Percentiles rank a stretch among this genome's conserved stretches.
phyloP scores from a whole-genome alignment of 768 basidiomycete species.

The Suillus discolor region DNA sequence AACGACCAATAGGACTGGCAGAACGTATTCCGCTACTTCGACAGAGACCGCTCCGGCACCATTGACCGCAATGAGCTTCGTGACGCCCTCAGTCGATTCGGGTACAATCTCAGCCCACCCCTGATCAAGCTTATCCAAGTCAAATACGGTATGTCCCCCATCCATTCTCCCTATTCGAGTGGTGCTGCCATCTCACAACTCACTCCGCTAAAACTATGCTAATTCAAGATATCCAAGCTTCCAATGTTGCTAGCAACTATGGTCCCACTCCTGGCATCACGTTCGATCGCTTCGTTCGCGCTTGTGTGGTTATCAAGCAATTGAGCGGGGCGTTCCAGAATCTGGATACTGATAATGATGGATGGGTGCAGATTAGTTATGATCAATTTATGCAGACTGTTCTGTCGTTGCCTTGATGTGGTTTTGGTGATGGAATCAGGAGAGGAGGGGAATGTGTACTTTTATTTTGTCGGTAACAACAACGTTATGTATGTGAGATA shows the following conservation, averaged over 20 bases:
- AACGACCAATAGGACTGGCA: conserved; percentile 66
- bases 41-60: conserved; percentile 79
- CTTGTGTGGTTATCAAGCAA: conserved; percentile 82
- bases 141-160: conserved; percentile 69
- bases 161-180: conserved; percentile 8
- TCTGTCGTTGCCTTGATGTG: conserved; percentile 45
- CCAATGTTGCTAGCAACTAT: conserved; percentile 35
- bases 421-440: not conserved
- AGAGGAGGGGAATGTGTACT: not conserved
- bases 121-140: conserved; percentile 66
- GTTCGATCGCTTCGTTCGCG: conserved; percentile 86
- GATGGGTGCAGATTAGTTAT: conserved; percentile 54
- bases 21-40: conserved; percentile 80
- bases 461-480: not conserved
- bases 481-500: conserved; percentile 1
- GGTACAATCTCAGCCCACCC: conserved; percentile 72
- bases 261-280: conserved; percentile 61
- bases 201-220: conserved; percentile 39
- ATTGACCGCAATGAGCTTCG: conserved; percentile 73
- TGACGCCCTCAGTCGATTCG: conserved; percentile 74
- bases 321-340: conserved; percentile 69
- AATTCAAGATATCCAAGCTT: conserved; percentile 58
- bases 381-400: conserved; percentile 58
- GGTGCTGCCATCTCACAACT: conserved; percentile 14
- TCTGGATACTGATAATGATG: conserved; percentile 65